Conservation (phyloP, 176 grass and related monocot genomes). For the Guadua angustifolia region DNA sequence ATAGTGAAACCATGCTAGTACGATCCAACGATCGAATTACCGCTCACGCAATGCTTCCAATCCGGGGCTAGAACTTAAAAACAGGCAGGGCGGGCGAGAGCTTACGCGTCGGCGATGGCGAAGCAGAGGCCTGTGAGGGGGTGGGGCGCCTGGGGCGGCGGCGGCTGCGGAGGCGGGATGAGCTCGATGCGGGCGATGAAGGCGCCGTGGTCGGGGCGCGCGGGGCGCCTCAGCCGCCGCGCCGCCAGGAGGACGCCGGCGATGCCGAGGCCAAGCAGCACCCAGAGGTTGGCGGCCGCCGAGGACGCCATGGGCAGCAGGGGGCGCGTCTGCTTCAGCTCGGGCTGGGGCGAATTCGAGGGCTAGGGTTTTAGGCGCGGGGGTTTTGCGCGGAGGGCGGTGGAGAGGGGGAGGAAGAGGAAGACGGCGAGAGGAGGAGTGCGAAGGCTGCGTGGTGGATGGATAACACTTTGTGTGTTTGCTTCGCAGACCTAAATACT, state of each 20-base stretch:
- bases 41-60: neutral
- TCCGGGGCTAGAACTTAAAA: neutral
- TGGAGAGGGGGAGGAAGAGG: neutral
- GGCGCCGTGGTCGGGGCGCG: slow-evolving; percentile 78
- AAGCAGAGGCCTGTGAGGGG: slow-evolving; percentile 88
- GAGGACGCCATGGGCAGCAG: slow-evolving; percentile 57
- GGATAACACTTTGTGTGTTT: slow-evolving; percentile 39
- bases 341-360: neutral
- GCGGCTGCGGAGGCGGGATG: slow-evolving; percentile 75
- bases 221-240: slow-evolving; percentile 59
- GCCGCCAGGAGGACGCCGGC: slow-evolving; percentile 75
- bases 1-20: neutral
- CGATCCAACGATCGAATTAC: slow-evolving; percentile 2
- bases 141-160: slow-evolving; percentile 88
- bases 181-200: slow-evolving; percentile 79
- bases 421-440: slow-evolving; percentile 42
- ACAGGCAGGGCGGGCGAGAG: neutral
- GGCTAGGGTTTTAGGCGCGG: slow-evolving; percentile 52
- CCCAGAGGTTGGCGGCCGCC: slow-evolving; percentile 73
- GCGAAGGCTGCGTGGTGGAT: slow-evolving; percentile 29
- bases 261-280: slow-evolving; percentile 85
- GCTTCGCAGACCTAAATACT: slow-evolving; percentile 37
- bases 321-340: neutral
- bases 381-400: slow-evolving; percentile 34
- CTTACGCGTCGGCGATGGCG: slow-evolving; percentile 86